phyloP scores from a whole-genome alignment of 2,329 filamentous ascomycete species.

The Chaetomium olivaceum region DNA sequence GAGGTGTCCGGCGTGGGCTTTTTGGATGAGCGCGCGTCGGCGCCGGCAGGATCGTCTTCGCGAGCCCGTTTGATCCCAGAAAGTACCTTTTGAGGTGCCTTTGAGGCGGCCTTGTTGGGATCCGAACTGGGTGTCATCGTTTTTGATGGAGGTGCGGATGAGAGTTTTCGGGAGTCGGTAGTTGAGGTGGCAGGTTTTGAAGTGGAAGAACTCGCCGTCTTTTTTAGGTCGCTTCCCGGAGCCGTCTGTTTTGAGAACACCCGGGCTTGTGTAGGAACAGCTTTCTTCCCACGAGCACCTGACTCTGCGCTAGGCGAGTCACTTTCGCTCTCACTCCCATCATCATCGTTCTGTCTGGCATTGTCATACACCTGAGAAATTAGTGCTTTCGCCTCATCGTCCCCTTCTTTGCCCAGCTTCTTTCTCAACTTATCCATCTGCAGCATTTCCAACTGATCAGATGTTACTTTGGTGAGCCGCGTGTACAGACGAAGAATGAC shows the following conservation, averaged over 20 bases:
- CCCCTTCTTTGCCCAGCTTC: conserved; percentile 64
- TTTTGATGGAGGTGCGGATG: conserved; percentile 18
- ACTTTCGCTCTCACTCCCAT: conserved; percentile 17
- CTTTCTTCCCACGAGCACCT: conserved; percentile 18
- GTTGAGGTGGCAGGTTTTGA: conserved; percentile 13
- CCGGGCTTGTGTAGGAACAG: conserved; percentile 8
- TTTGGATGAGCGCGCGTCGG: conserved; percentile 41
- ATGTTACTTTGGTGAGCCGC: conserved; percentile 27
- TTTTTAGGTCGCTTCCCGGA: conserved; percentile 20
- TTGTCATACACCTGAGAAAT: conserved; percentile 49
- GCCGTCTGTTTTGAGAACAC: conserved; percentile 17
- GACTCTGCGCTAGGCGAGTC: conserved; percentile 12
- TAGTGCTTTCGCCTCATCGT: conserved; percentile 62
- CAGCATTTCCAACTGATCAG: conserved; percentile 22
- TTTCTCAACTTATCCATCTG: conserved; percentile 67
- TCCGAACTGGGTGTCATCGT: conserved; percentile 14
- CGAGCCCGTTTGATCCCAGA: conserved; percentile 40
- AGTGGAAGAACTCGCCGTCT: conserved; percentile 9
- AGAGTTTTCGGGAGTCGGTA: conserved; percentile 16
- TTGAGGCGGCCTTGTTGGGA: conserved; percentile 28
- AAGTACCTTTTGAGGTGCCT: conserved; percentile 15
- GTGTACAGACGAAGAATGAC: conserved; percentile 30
- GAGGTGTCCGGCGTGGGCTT: conserved; percentile 38
- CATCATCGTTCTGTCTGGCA: conserved; percentile 34
- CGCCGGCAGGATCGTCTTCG: conserved; percentile 40